A percentile compares a stretch with the other conserved stretches of the same genome.
Evolutionary conservation across 805 yeast species (phyloP).

Genomic region (Starmerella scarabaei): DNA sequence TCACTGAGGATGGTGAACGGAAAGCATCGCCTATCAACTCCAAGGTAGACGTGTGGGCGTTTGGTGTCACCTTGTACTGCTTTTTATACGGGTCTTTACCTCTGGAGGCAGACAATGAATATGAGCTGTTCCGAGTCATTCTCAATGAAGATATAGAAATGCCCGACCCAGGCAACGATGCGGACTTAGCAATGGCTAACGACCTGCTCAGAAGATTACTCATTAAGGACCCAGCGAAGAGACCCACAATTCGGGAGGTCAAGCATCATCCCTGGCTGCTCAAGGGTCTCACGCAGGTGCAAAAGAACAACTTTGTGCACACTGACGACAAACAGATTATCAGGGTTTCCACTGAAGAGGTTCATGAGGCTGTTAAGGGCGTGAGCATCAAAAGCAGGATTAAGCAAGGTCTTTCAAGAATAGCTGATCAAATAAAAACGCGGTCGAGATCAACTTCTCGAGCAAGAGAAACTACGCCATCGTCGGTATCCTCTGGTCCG

Average conservation of each 20-base stretch:
- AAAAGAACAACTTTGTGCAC: conserved; percentile 25
- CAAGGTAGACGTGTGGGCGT: conserved; percentile 94
- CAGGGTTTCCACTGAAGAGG: conserved; percentile 52
- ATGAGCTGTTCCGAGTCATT: conserved; percentile 71
- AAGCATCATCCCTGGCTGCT: conserved; percentile 62
- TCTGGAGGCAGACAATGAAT: conserved; percentile 76
- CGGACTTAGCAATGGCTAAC: conserved; percentile 27
- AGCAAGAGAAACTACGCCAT: neutral
- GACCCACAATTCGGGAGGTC: conserved; percentile 60
- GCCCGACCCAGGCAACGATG: conserved; percentile 32
- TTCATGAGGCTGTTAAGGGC: conserved; percentile 67
- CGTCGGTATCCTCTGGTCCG: too few species aligned
- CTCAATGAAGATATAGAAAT: conserved; percentile 46
- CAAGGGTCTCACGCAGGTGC: conserved; percentile 30
- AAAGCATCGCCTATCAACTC: conserved; percentile 45
- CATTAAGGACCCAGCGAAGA: conserved; percentile 51
- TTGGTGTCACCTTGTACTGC: conserved; percentile 85
- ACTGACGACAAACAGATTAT: conserved; percentile 29
- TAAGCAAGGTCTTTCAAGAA: conserved; percentile 32
- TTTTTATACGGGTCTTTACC: conserved; percentile 80
- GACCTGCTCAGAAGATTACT: conserved; percentile 53
- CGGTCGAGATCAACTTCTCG: neutral
- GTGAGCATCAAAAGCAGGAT: conserved; percentile 47
- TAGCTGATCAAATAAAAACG: conserved; percentile 14
- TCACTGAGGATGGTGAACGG: conserved; percentile 14